phyloP scores from a whole-genome alignment of 768 basidiomycete species.

The Boletus huronensis region DNA sequence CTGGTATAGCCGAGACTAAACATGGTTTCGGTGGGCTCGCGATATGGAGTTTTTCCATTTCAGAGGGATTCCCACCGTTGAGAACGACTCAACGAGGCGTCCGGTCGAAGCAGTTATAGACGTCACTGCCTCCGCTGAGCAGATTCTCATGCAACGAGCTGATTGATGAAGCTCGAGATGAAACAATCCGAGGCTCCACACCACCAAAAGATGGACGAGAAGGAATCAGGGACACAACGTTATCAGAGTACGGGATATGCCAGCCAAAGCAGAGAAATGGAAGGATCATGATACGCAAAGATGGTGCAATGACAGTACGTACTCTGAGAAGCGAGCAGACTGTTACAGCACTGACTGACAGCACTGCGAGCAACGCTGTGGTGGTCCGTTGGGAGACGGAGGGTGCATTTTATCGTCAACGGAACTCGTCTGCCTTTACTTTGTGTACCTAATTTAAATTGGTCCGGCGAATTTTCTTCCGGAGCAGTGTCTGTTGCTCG shows the following conservation, averaged over 20 bases:
- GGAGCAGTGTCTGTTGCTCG: not conserved
- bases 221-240: not conserved
- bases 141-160: not conserved
- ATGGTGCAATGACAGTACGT: not conserved
- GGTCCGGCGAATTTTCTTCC: not conserved
- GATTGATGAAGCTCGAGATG: not conserved
- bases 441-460: not conserved
- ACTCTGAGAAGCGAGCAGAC: not conserved
- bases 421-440: not conserved
- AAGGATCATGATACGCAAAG: not conserved
- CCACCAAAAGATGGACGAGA: not conserved
- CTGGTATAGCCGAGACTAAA: conserved; percentile 3
- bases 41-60: not conserved
- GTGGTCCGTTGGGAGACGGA: not conserved
- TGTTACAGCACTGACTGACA: not conserved
- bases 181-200: not conserved
- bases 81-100: not conserved
- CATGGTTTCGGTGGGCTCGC: not conserved
- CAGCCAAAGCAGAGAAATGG: conserved; percentile 2
- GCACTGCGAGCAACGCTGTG: not conserved
- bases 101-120: not conserved
- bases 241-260: not conserved
- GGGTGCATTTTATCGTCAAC: not conserved
- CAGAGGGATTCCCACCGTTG: conserved; percentile 2
- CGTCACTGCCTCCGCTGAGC: not conserved